Percentiles rank a stretch among this genome's conserved stretches.
Conservation (phyloP, 306 rosid species). For the Acmispon strigosus region DNA sequence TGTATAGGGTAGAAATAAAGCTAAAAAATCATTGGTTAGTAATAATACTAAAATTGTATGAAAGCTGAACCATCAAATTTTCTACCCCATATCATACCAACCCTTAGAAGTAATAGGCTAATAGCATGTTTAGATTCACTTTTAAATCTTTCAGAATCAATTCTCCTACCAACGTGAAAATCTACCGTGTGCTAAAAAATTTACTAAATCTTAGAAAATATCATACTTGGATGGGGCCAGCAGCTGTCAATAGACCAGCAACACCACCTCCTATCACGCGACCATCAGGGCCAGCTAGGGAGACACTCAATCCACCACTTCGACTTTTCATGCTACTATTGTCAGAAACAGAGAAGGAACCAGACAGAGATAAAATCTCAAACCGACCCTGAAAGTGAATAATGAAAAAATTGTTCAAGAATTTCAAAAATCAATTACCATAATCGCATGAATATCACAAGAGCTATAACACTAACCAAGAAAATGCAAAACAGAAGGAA, state of each 20-base stretch:
- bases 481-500: background rate
- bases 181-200: no score
- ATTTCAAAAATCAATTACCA: background rate
- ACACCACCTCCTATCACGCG: slow-evolving; percentile 75
- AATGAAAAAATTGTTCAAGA: slow-evolving; percentile 8
- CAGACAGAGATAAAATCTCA: slow-evolving; percentile 71
- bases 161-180: no score
- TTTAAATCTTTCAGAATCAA: no score
- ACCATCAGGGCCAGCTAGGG: slow-evolving; percentile 82
- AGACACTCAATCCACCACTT: slow-evolving; percentile 63
- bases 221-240: slow-evolving; percentile 69
- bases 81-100: background rate
- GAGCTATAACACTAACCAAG: background rate
- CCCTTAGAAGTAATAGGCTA: background rate
- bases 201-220: background rate
- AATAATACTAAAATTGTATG: background rate
- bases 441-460: background rate
- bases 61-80: background rate
- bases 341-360: slow-evolving; percentile 49
- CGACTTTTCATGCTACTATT: slow-evolving; percentile 36
- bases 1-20: background rate
- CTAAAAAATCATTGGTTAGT: background rate
- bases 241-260: slow-evolving; percentile 76
- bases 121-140: no score
- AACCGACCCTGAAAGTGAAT: slow-evolving; percentile 64